Conservation (phyloP, 768 basidiomycete species). For the Termitomyces sp. region DNA sequence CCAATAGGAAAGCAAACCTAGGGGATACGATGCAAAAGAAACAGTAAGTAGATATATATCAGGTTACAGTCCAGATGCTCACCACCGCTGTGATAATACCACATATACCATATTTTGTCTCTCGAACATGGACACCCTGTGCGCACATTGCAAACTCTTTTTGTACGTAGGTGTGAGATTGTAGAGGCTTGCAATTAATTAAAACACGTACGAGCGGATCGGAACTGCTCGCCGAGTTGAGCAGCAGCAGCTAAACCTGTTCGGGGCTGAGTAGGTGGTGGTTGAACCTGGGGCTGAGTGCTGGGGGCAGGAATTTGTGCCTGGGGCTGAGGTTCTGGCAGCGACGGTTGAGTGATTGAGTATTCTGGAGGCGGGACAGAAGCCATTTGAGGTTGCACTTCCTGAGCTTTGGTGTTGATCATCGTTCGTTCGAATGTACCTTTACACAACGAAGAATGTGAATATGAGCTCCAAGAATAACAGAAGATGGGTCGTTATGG, state of each 20-base stretch:
- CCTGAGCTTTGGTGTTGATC: not conserved
- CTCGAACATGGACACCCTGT: conserved; percentile 6
- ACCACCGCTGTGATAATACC: conserved; percentile 15
- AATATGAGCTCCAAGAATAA: not conserved
- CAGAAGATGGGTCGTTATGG: not conserved
- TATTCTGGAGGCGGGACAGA: not conserved
- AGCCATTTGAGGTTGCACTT: not conserved
- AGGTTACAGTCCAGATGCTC: not conserved
- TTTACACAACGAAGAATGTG: not conserved
- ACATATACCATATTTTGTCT: conserved; percentile 11
- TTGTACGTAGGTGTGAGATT: not conserved
- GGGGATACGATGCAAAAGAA: not conserved
- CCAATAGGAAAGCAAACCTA: conserved; percentile 14
- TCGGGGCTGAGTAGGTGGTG: not conserved
- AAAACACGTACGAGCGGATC: conserved; percentile 8
- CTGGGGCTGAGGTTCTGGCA: not conserved
- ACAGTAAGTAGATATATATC: not conserved
- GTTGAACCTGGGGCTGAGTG: not conserved
- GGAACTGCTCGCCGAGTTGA: conserved; percentile 12
- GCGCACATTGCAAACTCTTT: conserved; percentile 14
- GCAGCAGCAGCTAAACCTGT: not conserved
- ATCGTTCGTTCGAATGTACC: not conserved
- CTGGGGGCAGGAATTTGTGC: not conserved
- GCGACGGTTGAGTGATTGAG: not conserved
- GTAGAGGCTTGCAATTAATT: not conserved